Conservation (phyloP, 208 protist genomes). For the Herpetomonas samuelpessoai region DNA sequence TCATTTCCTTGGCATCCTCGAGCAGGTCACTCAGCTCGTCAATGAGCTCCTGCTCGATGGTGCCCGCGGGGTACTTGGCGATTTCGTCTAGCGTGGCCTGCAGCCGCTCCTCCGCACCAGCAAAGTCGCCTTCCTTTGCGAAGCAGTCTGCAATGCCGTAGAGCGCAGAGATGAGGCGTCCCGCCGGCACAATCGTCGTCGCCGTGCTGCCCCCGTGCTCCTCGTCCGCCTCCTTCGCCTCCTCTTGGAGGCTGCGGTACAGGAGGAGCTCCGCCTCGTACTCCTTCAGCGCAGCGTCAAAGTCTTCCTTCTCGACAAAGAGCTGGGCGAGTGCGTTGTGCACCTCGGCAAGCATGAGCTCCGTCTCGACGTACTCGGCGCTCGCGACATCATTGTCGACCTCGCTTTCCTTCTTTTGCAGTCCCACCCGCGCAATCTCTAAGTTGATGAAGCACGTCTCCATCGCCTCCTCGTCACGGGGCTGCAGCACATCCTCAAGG, state of each 20-base stretch:
- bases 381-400: conserved; percentile 7
- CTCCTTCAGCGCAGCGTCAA: conserved; percentile 69
- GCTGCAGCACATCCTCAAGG: conserved; percentile 63
- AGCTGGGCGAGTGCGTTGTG: conserved; percentile 85
- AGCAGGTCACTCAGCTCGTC: conserved; percentile 66
- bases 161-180: conserved; percentile 56
- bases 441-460: conserved; percentile 88
- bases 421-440: conserved; percentile 74
- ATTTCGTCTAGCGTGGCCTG: conserved; percentile 56
- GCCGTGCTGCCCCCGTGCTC: conserved; percentile 12
- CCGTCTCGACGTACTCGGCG: conserved; percentile 31
- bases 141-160: conserved; percentile 86
- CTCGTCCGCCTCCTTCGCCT: conserved; percentile 3
- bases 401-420: conserved; percentile 64
- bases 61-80: conserved; percentile 41
- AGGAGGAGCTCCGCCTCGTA: conserved; percentile 80
- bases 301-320: conserved; percentile 74
- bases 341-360: conserved; percentile 68
- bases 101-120: conserved; percentile 74
- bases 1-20: conserved; percentile 82
- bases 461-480: conserved; percentile 68
- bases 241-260: conserved; percentile 70
- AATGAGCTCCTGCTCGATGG: conserved; percentile 48
- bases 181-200: conserved; percentile 31
- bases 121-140: conserved; percentile 82